These are phyloP conservation scores for Tremella fuciformis DNA, from an alignment of 768 basidiomycete genomes.

Conservation along the genomic window DNA sequence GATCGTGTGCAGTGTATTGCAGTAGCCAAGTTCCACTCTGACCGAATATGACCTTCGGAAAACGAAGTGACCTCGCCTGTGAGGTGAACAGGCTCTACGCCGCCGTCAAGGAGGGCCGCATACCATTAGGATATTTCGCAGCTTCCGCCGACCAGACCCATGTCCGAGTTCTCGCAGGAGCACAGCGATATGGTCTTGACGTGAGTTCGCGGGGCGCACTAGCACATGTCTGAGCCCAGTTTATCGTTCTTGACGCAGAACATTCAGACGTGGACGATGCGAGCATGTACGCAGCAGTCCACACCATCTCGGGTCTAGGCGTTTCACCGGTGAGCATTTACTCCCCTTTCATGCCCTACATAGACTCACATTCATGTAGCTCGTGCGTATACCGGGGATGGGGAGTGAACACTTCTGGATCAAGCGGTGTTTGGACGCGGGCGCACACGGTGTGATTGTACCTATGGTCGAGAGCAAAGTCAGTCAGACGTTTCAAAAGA, in stretches of 20 bases:
- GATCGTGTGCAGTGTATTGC: too few species aligned
- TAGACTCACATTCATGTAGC: background rate
- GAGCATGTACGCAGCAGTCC: slow-evolving; percentile 11
- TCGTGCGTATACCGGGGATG: slow-evolving; percentile 8
- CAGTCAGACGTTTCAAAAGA: background rate
- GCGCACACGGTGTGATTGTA: slow-evolving; percentile 16
- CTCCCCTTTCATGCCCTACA: background rate
- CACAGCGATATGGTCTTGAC: slow-evolving; percentile 6
- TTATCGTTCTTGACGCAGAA: slow-evolving; percentile 9
- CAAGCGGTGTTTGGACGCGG: slow-evolving; percentile 14
- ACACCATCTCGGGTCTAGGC: slow-evolving; percentile 7
- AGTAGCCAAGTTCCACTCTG: too few species aligned
- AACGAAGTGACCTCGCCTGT: slow-evolving; percentile 9
- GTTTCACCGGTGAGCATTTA: slow-evolving; percentile 1
- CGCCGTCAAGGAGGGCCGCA: slow-evolving; percentile 8
- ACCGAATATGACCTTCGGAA: too few species aligned
- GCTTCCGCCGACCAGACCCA: slow-evolving; percentile 9
- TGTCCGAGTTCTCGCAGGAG: slow-evolving; percentile 7
- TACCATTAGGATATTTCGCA: slow-evolving; percentile 1
- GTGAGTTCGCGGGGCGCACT: background rate
- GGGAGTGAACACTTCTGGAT: slow-evolving; percentile 14
- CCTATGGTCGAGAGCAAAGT: slow-evolving; percentile 11
- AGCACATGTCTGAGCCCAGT: background rate
- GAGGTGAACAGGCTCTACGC: slow-evolving; percentile 7
- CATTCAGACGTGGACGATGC: slow-evolving; percentile 13